A percentile compares a stretch with the other conserved stretches of the same genome.
phyloP scores from a whole-genome alignment of 148 eudicot species.

The Camellia sinensis region DNA sequence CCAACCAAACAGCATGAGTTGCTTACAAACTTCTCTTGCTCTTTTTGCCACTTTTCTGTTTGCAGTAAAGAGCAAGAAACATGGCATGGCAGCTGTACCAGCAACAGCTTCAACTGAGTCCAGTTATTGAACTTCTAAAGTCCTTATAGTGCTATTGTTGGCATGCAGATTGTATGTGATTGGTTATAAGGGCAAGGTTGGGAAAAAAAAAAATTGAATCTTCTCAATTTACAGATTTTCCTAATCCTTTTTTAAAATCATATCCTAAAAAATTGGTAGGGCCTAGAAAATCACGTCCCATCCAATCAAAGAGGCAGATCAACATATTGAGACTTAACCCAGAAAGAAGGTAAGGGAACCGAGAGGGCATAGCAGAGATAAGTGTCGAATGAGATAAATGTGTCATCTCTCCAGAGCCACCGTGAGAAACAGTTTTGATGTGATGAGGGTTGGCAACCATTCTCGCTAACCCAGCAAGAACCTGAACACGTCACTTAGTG shows the following conservation, averaged over 20 bases:
- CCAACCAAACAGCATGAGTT: not conserved
- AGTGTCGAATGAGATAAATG: not conserved
- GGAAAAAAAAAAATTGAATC: not conserved
- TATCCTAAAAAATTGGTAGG: slow-evolving; percentile 1
- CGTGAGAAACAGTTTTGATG: not conserved
- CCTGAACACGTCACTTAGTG: slow-evolving; percentile 73
- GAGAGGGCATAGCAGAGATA: not conserved
- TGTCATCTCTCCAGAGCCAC: slow-evolving; percentile 14
- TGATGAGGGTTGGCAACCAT: not conserved
- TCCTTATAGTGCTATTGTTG: no score
- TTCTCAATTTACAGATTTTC: slow-evolving; percentile 21
- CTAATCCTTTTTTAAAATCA: slow-evolving; percentile 5
- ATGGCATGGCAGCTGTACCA: not conserved
- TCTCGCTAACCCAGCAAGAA: slow-evolving; percentile 66
- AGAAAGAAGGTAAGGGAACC: slow-evolving; percentile 7
- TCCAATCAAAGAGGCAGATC: not conserved
- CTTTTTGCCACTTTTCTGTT: not conserved
- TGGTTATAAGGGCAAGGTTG: slow-evolving; percentile 7
- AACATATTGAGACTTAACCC: slow-evolving; percentile 4
- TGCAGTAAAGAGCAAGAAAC: slow-evolving; percentile 5
- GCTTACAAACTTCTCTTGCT: slow-evolving; percentile 11
- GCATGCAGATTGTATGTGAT: no score
- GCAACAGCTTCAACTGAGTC: slow-evolving; percentile 1
- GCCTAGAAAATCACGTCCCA: slow-evolving; percentile 19
- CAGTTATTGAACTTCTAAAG: no score